These are phyloP conservation scores for Boletus subcaerulescens DNA, from an alignment of 768 basidiomycete genomes.

Conservation along the genomic window DNA sequence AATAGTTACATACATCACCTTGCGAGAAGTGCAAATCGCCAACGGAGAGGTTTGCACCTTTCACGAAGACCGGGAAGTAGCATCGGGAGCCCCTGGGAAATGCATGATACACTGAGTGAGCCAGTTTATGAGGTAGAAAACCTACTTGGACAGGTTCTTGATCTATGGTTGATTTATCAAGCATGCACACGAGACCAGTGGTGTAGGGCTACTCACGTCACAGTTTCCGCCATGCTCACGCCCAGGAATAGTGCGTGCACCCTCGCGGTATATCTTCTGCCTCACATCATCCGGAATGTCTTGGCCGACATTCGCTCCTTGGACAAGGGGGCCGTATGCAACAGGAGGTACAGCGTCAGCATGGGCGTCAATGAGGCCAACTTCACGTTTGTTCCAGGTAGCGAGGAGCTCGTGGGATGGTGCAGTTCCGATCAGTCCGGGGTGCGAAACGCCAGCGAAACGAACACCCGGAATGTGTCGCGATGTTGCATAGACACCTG, in stretches of 20 bases:
- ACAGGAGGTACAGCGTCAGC: constrained; percentile 56
- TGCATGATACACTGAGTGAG: background rate
- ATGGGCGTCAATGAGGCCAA: constrained; percentile 55
- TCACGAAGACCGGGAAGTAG: constrained; percentile 75
- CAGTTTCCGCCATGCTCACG: constrained; percentile 82
- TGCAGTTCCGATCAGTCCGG: constrained; percentile 74
- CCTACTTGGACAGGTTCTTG: constrained; percentile 66
- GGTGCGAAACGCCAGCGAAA: constrained; percentile 76
- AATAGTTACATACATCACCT: constrained; percentile 50
- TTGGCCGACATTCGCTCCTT: constrained; percentile 68
- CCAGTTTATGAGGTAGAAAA: background rate
- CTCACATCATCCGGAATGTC: constrained; percentile 46
- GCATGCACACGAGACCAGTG: background rate
- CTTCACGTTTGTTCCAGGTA: constrained; percentile 74
- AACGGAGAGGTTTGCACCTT: constrained; percentile 73
- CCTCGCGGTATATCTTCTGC: constrained; percentile 58
- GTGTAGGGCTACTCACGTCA: constrained; percentile 42
- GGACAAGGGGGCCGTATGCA: constrained; percentile 58
- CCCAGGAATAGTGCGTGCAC: constrained; percentile 72
- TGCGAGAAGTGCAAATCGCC: constrained; percentile 81
- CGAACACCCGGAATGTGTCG: constrained; percentile 77
- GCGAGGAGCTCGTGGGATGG: constrained; percentile 70
- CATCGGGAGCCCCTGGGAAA: constrained; percentile 56
- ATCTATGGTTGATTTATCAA: constrained; percentile 43
- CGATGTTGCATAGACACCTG: constrained; percentile 69